Evolutionary conservation across 345 rosid species (phyloP), one percentile per base, ranked within the genome.

Genomic region (Toxicodendron radicans): DNA sequence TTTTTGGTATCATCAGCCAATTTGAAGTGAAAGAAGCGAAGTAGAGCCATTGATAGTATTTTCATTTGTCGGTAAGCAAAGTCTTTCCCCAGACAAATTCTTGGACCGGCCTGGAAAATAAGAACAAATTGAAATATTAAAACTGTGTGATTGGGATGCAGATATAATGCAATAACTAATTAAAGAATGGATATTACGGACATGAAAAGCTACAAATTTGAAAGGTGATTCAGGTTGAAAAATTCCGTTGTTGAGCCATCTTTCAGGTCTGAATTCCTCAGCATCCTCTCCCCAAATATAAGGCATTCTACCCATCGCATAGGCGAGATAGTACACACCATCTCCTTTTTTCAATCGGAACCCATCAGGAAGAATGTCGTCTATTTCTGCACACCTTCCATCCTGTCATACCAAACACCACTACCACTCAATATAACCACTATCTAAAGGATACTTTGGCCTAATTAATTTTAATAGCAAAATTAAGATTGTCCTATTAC

Each of bases 21-120:
- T 59, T 83, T 84, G 79, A 92, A 92, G 48, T 80, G 78, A 72
- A 92, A 89, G 82, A 76, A 88, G 10, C 79, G 86, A 57, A 92
- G 85, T 57, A 92, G 87, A 2, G 88, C 89, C 20, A 77, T 82
- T 1, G 92, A 78, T 3, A 83, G 54, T 66, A 92, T 94, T 88
- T 92, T 92, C 97, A 94, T 90, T 76, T 94, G 92, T 58, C 87
- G 45, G 78, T 81, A 88, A 45, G 97, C 95, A 0, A 92, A 92
- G 62, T 91, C 93, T 59, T 86, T 94, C 7, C 95, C 92, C 0
- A 91, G 80, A 66, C 97, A 91, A 53, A 89, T 86, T 41, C 95
- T 80, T 46, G 97, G 95, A 71, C 97, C 98, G 48, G 90, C 97
- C 98, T 92, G 85, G 33, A 79, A 60, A 7, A 12, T 23, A 24